Evolutionary conservation across 202 grass and related monocot genomes (phyloP).

Genomic region (Panicum hallii): DNA sequence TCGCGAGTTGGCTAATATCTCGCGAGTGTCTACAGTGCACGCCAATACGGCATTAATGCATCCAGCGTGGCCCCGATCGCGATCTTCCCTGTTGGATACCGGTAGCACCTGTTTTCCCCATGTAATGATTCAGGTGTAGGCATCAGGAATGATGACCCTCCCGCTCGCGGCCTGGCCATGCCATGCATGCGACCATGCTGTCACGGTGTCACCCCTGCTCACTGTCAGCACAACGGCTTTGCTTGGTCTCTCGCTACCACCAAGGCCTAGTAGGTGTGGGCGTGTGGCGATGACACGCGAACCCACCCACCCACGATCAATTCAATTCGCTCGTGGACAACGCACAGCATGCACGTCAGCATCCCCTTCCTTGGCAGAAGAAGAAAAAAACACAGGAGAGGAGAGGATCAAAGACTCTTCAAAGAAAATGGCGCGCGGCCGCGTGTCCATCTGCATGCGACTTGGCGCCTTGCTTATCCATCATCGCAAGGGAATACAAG

Average conservation of each 20-base stretch:
- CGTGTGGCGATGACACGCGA: background rate
- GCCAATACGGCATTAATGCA: background rate
- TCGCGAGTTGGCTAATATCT: background rate
- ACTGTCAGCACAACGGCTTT: background rate
- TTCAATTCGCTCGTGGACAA: background rate
- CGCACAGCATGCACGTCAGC: background rate
- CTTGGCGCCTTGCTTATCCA: background rate
- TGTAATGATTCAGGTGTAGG: constrained; percentile 22
- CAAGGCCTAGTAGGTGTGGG: background rate
- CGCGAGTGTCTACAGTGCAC: background rate
- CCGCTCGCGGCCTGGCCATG: background rate
- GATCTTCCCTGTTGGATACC: background rate
- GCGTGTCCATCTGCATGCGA: constrained; percentile 3
- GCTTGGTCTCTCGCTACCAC: background rate
- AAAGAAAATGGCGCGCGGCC: background rate
- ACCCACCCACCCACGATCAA: background rate
- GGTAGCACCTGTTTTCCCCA: background rate
- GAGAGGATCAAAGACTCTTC: background rate
- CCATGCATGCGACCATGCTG: background rate
- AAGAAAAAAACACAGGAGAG: background rate
- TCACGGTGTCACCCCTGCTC: too few species aligned
- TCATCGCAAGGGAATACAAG: background rate
- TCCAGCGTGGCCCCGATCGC: background rate
- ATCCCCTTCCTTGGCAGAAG: background rate
- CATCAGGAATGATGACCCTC: background rate